These are phyloP conservation scores for Zelonia costaricensis DNA, from an alignment of 208 protist species.

Conservation along the genomic window DNA sequence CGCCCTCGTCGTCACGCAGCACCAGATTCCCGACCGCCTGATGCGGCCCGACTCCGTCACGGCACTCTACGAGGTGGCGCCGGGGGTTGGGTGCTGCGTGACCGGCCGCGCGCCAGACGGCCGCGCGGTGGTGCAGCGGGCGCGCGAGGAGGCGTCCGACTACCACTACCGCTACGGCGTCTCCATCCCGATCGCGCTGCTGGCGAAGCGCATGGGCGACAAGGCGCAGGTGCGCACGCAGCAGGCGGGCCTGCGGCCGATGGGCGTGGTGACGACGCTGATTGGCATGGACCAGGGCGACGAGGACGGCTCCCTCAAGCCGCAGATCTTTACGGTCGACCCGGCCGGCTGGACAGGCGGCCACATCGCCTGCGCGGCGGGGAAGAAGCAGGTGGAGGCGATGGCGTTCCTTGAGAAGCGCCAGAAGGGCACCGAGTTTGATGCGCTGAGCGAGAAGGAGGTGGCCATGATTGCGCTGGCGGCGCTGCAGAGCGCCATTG, in stretches of 20 bases:
- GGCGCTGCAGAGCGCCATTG: constrained; percentile 79
- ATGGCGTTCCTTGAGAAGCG: constrained; percentile 97
- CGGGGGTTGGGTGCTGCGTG: constrained; percentile 94
- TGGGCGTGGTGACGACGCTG: constrained; percentile 94
- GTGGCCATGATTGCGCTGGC: constrained; percentile 83
- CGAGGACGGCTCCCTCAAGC: constrained; percentile 66
- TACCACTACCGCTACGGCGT: constrained; percentile 97
- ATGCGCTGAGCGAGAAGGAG: constrained; percentile 74
- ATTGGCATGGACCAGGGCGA: constrained; percentile 95
- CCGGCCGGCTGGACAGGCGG: constrained; percentile 94
- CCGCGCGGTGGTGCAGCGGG: constrained; percentile 90
- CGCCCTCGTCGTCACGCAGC: constrained; percentile 96
- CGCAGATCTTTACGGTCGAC: constrained; percentile 95
- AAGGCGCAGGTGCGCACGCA: constrained; percentile 98
- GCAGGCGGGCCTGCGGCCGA: constrained; percentile 94
- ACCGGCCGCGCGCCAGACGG: constrained; percentile 95
- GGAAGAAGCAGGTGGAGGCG: constrained; percentile 96
- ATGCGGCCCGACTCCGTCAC: constrained; percentile 96
- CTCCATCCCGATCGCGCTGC: constrained; percentile 94
- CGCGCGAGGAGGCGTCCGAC: constrained; percentile 94
- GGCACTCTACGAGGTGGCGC: constrained; percentile 95
- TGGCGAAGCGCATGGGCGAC: constrained; percentile 98
- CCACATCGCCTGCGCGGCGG: constrained; percentile 90
- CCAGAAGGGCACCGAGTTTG: constrained; percentile 87
- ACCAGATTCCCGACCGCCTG: constrained; percentile 98